Conservation (phyloP, 2,329 filamentous ascomycete genomes). For the Colletotrichum liaoningense region DNA sequence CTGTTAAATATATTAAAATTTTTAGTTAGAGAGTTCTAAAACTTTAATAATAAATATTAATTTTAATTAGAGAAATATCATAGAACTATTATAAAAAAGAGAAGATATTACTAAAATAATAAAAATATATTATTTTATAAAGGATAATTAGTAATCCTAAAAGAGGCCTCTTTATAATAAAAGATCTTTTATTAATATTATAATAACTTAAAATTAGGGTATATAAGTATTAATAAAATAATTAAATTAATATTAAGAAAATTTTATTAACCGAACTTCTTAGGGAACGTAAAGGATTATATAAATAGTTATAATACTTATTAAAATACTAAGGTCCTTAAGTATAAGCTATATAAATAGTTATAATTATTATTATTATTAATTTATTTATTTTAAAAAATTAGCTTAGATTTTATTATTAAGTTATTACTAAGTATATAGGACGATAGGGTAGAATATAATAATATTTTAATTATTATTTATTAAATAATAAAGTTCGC, state of each 20-base stretch:
- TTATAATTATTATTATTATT: background rate
- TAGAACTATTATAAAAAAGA: background rate
- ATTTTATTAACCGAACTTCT: background rate
- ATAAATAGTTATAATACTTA: background rate
- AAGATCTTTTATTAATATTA: conserved; percentile 4
- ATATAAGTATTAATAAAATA: background rate
- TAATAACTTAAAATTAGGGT: background rate
- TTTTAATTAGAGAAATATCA: background rate
- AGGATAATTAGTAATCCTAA: background rate
- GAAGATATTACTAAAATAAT: background rate
- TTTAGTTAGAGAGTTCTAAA: background rate
- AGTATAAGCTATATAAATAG: background rate
- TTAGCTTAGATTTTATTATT: background rate
- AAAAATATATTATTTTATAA: background rate
- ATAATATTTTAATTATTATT: background rate
- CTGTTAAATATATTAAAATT: background rate
- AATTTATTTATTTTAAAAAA: background rate
- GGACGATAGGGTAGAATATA: background rate
- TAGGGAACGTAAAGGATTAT: background rate
- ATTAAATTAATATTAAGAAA: background rate
- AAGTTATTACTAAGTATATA: too few relatives aligned
- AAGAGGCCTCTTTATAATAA: background rate
- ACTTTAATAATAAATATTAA: background rate
- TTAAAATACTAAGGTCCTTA: background rate
- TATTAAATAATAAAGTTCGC: background rate